Evolutionary conservation across 1,139 yeast species (phyloP).

Genomic region (Nakaseomyces nivariensis): DNA sequence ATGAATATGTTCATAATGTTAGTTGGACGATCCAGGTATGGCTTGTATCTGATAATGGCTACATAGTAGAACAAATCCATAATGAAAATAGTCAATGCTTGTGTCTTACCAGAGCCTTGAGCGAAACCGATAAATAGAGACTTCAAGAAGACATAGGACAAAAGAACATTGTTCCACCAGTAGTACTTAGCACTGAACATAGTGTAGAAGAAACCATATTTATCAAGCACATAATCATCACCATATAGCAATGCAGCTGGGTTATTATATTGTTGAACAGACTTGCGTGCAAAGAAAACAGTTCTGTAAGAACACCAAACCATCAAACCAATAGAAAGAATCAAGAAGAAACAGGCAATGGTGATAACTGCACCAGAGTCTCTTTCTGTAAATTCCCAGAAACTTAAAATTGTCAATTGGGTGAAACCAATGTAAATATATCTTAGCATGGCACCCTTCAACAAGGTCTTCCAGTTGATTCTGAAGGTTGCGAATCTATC

Average conservation of each 20-base stretch:
- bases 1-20: slow-evolving; percentile 57
- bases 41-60: slow-evolving; percentile 46
- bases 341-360: slow-evolving; percentile 52
- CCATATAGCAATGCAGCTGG: slow-evolving; percentile 77
- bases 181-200: slow-evolving; percentile 67
- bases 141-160: slow-evolving; percentile 47
- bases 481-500: slow-evolving; percentile 42
- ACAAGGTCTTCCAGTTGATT: slow-evolving; percentile 41
- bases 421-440: slow-evolving; percentile 69
- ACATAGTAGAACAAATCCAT: slow-evolving; percentile 55
- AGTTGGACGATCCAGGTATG: slow-evolving; percentile 65
- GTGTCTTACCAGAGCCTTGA: slow-evolving; percentile 61
- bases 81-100: slow-evolving; percentile 54
- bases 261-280: slow-evolving; percentile 46
- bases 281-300: slow-evolving; percentile 43
- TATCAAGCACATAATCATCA: slow-evolving; percentile 50
- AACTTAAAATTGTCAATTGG: slow-evolving; percentile 55
- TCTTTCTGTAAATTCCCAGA: slow-evolving; percentile 62
- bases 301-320: slow-evolving; percentile 54
- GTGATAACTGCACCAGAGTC: slow-evolving; percentile 74
- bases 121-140: slow-evolving; percentile 58
- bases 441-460: slow-evolving; percentile 61
- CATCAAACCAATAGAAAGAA: slow-evolving; percentile 46
- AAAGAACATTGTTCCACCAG: slow-evolving; percentile 61
- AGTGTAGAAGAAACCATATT: slow-evolving; percentile 73